A percentile compares a stretch with the other conserved stretches of the same genome.
These are phyloP conservation scores for Chrysosporium queenslandicum DNA, from an alignment of 2,329 filamentous ascomycete species.

Conservation along the genomic window DNA sequence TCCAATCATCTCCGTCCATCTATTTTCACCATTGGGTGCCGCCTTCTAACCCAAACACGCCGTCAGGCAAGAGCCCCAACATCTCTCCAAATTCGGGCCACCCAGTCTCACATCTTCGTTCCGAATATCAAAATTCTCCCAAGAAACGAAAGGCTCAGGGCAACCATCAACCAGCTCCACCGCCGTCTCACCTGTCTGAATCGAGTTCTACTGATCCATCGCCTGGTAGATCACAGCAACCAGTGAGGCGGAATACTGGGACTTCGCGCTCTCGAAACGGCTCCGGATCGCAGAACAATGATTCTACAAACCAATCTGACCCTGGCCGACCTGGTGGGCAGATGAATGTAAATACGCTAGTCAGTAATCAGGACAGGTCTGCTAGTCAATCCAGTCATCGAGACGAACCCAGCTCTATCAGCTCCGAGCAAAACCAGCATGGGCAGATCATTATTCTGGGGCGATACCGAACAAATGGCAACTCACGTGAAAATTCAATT, in stretches of 20 bases:
- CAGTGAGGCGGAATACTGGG: neutral
- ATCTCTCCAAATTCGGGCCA: conserved; percentile 38
- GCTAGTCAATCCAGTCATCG: conserved; percentile 5
- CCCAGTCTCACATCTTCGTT: conserved; percentile 40
- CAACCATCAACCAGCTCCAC: conserved; percentile 42
- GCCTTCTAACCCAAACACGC: conserved; percentile 62
- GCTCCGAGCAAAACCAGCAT: conserved; percentile 6
- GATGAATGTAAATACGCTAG: conserved; percentile 9
- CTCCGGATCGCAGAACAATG: conserved; percentile 2
- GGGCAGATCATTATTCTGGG: conserved; percentile 4
- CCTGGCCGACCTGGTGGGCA: conserved; percentile 1
- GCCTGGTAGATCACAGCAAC: neutral
- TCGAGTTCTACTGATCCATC: conserved; percentile 3
- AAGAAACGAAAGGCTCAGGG: conserved; percentile 71
- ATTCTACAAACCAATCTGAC: neutral
- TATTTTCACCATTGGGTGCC: conserved; percentile 94
- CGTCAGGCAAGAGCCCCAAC: conserved; percentile 60
- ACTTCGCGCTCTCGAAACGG: conserved; percentile 8
- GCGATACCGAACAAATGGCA: conserved; percentile 3
- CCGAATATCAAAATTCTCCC: conserved; percentile 62
- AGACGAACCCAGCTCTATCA: conserved; percentile 3
- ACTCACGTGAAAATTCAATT: conserved; percentile 8
- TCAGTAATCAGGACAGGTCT: conserved; percentile 5
- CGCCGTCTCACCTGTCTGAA: conserved; percentile 42
- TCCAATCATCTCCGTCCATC: conserved; percentile 61